Conservation (phyloP, 2,329 filamentous ascomycete species). For the Byssochlamys sp. region DNA sequence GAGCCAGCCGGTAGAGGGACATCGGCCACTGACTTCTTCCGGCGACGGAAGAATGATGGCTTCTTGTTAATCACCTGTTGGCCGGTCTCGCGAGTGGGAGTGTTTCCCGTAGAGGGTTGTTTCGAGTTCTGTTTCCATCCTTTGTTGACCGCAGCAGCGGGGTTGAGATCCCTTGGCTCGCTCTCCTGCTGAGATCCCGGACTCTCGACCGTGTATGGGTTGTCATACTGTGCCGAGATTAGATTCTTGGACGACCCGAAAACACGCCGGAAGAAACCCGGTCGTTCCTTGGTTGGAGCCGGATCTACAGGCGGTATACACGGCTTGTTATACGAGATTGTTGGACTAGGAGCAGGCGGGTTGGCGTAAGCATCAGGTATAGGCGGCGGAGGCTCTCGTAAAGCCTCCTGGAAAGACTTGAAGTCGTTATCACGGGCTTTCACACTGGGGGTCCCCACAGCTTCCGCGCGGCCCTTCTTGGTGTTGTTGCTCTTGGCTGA, state of each 20-base stretch:
- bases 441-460: slow-evolving; percentile 28
- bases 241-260: slow-evolving; percentile 65
- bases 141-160: slow-evolving; percentile 13
- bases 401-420: slow-evolving; percentile 15
- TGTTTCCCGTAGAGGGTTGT: slow-evolving; percentile 12
- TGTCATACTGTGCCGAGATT: slow-evolving; percentile 14
- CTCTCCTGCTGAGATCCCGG: slow-evolving; percentile 18
- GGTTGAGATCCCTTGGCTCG: slow-evolving; percentile 8
- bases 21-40: slow-evolving; percentile 81
- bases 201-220: slow-evolving; percentile 10
- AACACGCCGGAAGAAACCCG: slow-evolving; percentile 85
- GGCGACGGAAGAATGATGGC: slow-evolving; percentile 84
- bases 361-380: slow-evolving; percentile 35
- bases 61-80: slow-evolving; percentile 70
- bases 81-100: slow-evolving; percentile 23
- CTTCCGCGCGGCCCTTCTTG: slow-evolving; percentile 30
- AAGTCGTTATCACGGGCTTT: slow-evolving; percentile 22
- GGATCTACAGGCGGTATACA: slow-evolving; percentile 32
- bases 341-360: slow-evolving; percentile 44
- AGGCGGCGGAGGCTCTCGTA: slow-evolving; percentile 28
- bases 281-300: slow-evolving; percentile 54
- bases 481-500: slow-evolving; percentile 30
- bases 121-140: slow-evolving; percentile 18
- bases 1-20: slow-evolving; percentile 44
- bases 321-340: slow-evolving; percentile 43